phyloP scores from a whole-genome alignment of 805 yeast genomes.

The Wickerhamomyces sydowiorum region DNA sequence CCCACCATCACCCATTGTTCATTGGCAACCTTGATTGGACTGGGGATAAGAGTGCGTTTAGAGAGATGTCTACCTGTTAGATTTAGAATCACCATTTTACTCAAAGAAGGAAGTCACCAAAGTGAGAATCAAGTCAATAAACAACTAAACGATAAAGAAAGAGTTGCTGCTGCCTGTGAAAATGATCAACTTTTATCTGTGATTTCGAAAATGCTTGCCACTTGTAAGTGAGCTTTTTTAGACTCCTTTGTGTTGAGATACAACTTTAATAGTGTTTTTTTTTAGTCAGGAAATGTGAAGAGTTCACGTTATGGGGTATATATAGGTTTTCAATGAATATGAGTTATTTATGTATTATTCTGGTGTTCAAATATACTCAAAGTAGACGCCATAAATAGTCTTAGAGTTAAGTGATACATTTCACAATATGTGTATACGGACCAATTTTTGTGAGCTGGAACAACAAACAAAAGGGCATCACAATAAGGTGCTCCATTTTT shows the following conservation, averaged over 20 bases:
- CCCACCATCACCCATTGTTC: slow-evolving; percentile 99
- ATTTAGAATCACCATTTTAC: slow-evolving; percentile 69
- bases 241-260: too few species aligned
- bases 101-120: slow-evolving; percentile 92
- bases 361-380: too few species aligned
- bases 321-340: too few species aligned
- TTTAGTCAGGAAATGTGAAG: too few species aligned
- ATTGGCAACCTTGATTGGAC: slow-evolving; percentile 89
- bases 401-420: too few species aligned
- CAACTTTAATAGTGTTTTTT: too few species aligned
- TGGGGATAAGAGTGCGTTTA: slow-evolving; percentile 87
- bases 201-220: slow-evolving; percentile 86
- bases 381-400: too few species aligned
- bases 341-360: too few species aligned
- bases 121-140: slow-evolving; percentile 94
- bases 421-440: too few species aligned
- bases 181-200: slow-evolving; percentile 87
- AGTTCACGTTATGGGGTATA: neutral
- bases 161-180: slow-evolving; percentile 98
- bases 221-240: slow-evolving; percentile 43
- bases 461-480: too few species aligned
- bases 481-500: too few species aligned
- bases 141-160: slow-evolving; percentile 93
- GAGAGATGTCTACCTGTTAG: slow-evolving; percentile 86
- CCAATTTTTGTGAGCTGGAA: too few species aligned